These are phyloP conservation scores for Dorcoceras hygrometricum DNA, from an alignment of 257 asterid genomes.

Conservation along the genomic window DNA sequence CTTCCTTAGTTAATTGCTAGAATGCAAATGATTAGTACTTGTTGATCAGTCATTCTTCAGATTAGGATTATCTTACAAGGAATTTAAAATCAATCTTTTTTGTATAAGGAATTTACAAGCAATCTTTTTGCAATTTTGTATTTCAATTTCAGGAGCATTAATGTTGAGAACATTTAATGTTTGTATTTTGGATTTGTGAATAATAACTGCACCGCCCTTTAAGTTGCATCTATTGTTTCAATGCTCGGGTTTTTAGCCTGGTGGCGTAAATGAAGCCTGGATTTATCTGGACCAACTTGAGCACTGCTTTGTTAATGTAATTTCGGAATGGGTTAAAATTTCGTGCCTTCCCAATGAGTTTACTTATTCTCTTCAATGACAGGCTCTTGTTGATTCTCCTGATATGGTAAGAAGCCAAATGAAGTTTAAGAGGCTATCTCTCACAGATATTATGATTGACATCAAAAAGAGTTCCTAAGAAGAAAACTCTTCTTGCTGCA, in stretches of 20 bases:
- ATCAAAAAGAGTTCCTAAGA: constrained; percentile 26
- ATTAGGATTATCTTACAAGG: neutral
- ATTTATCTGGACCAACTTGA: neutral
- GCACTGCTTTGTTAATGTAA: neutral
- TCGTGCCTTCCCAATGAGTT: neutral
- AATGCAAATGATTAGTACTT: neutral
- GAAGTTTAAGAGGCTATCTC: constrained; percentile 30
- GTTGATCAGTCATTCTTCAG: neutral
- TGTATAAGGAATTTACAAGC: too few relatives aligned
- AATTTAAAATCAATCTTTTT: too few relatives aligned
- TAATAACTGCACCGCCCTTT: neutral
- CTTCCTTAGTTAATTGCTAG: neutral
- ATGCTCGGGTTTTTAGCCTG: neutral
- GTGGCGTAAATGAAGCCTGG: neutral
- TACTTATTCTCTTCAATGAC: neutral
- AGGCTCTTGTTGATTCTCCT: constrained; percentile 33
- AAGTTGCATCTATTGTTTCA: neutral
- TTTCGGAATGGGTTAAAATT: neutral
- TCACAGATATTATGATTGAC: constrained; percentile 27
- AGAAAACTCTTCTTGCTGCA: constrained; percentile 31
- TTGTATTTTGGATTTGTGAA: neutral
- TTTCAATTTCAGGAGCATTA: neutral
- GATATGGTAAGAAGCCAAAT: constrained; percentile 31
- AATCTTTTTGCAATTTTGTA: too few relatives aligned
- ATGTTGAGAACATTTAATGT: neutral